Percentiles rank a stretch among this genome's conserved stretches.
These are phyloP conservation scores for Diplosphaera chodatii DNA, from an alignment of 139 green algal species.

Conservation along the genomic window DNA sequence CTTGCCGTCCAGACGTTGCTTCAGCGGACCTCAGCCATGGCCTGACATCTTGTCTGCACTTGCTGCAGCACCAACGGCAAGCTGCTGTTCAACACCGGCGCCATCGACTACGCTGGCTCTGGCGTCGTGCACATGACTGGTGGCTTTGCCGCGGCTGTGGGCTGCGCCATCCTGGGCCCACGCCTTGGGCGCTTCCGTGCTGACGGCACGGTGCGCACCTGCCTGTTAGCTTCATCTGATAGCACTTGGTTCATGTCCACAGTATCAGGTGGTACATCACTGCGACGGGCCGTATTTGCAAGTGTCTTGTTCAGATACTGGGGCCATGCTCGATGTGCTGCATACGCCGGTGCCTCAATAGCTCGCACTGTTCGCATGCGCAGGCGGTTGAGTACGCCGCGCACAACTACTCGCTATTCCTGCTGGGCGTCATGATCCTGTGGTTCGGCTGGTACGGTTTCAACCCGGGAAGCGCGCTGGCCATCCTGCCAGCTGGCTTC, in stretches of 20 bases:
- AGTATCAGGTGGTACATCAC: no score
- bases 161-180: conserved; percentile 76
- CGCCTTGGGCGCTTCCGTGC: conserved; percentile 89
- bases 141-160: conserved; percentile 75
- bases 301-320: no score
- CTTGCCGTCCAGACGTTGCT: no score
- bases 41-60: background rate
- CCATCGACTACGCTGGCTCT: conserved; percentile 59
- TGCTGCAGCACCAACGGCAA: background rate
- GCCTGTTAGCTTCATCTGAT: no score
- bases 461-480: conserved; percentile 65
- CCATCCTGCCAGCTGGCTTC: conserved; percentile 28
- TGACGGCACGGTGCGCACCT: conserved; percentile 58
- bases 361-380: background rate
- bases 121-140: conserved; percentile 68
- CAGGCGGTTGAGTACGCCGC: conserved; percentile 67
- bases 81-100: conserved; percentile 28
- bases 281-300: no score
- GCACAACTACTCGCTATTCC: conserved; percentile 61
- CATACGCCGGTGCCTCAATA: no score
- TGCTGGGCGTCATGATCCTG: conserved; percentile 74
- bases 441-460: conserved; percentile 95
- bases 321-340: no score
- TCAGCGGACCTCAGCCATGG: no score
- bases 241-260: no score